phyloP scores from a whole-genome alignment of 495 filamentous ascomycete species.

The Penicillium alfredii region DNA sequence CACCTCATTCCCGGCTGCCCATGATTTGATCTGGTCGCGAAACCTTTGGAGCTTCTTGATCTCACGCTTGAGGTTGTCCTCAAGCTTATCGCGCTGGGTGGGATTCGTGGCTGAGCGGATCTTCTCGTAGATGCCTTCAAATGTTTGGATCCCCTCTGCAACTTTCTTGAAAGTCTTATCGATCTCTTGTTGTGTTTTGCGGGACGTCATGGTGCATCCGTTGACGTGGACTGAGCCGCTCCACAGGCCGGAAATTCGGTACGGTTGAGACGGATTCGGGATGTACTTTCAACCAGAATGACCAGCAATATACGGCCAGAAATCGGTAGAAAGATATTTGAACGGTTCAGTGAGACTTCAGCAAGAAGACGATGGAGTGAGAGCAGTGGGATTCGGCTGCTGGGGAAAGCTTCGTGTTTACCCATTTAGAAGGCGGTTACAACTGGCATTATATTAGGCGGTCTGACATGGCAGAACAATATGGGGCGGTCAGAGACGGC shows the following conservation, averaged over 20 bases:
- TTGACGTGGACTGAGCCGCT: constrained; percentile 20
- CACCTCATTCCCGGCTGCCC: constrained; percentile 94
- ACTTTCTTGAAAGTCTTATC: constrained; percentile 99
- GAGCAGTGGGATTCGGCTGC: constrained; percentile 10
- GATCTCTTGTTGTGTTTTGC: constrained; percentile 94
- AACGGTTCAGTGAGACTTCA: too few relatives aligned
- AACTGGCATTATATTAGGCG: too few relatives aligned
- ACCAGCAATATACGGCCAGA: constrained; percentile 8
- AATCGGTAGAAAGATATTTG: background rate
- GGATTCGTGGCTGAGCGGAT: constrained; percentile 83
- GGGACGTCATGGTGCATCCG: constrained; percentile 66
- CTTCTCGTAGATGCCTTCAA: constrained; percentile 93
- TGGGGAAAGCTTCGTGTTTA: constrained; percentile 24
- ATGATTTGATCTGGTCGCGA: constrained; percentile 98
- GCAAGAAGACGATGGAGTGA: constrained; percentile 8
- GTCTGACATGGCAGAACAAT: too few relatives aligned
- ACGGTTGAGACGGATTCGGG: constrained; percentile 12
- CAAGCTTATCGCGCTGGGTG: constrained; percentile 95
- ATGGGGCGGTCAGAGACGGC: too few relatives aligned
- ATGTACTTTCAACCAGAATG: constrained; percentile 20
- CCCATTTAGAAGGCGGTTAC: constrained; percentile 27
- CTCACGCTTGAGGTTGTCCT: constrained; percentile 95
- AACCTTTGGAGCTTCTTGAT: constrained; percentile 99
- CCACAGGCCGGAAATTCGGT: constrained; percentile 12
- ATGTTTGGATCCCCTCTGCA: constrained; percentile 81